Base-by-base conservation (phyloP, 768 basidiomycete genomes). In the Hygrophoropsis aurantiaca region DNA sequence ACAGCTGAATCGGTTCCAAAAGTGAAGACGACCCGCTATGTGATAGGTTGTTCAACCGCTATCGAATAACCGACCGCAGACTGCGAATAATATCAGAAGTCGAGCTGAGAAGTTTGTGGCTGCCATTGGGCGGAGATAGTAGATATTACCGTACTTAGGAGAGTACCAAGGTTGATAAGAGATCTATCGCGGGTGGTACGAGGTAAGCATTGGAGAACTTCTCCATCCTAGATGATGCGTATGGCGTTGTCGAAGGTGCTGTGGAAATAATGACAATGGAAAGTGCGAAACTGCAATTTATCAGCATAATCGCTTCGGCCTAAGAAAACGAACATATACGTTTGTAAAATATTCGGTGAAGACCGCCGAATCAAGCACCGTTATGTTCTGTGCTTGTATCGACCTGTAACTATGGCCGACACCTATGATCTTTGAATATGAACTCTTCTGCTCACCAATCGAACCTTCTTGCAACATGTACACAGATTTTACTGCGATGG, bases 401-500 rank as follows among this genome's bases (percentile, higher is more conserved):
- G 50, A 51, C 4, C 53, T 50, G 30, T 55, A 55, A 41, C 58
- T 56, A 44, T 70, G 68, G 3, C 68, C 68, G 13, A 70, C 59
- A n/a, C 58, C 63, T 24, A 70, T 57, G 25, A 67, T 46, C 54
- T 70, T 67, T 50, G 65, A 60, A 50, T 58, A 70, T 16, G 62
- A 40, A 3, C 32, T 37, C 2, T 39, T 41, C 6, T 39, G 30
- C 2, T 32, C 39, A 2, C 42, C 51, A 23, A 51, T 51, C 5
- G 11, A n/a, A 5, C 53, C 50, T 7, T 43, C 24, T 2, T 46
- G 30, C 8, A 55, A 42, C 45, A 48, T 48, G 18, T 44, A 11
- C 23, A 30, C 46, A 18, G 52, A 40, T 34, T 40, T 27, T 2
- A 27, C 35, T 21, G 47, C 41, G 36, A 55, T 55, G 11, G 50